phyloP scores from a whole-genome alignment of 2,329 filamentous ascomycete species.

The Colletotrichum sp. region DNA sequence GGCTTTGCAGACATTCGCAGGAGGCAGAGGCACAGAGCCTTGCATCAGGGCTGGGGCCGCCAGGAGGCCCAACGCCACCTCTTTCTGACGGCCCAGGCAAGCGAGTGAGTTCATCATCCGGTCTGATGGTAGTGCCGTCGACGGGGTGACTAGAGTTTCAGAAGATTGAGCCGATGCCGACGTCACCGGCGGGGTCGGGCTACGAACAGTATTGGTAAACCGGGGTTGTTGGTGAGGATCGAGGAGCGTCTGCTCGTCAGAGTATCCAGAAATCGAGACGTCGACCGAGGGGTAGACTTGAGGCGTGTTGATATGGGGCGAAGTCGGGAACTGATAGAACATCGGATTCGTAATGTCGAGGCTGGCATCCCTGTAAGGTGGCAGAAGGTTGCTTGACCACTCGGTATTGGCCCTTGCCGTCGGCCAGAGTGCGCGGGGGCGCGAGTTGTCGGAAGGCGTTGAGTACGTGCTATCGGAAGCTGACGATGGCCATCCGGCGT shows the following conservation, averaged over 20 bases:
- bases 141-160: conserved; percentile 54
- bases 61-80: conserved; percentile 41
- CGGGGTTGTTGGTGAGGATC: conserved; percentile 39
- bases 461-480: conserved; percentile 54
- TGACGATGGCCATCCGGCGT: conserved; percentile 48
- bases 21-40: conserved; percentile 36
- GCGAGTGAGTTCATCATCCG: conserved; percentile 38
- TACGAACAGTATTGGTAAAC: conserved; percentile 51
- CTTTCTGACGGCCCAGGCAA: conserved; percentile 46
- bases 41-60: conserved; percentile 40
- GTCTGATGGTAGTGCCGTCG: conserved; percentile 41
- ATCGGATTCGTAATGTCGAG: conserved; percentile 32
- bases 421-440: conserved; percentile 25
- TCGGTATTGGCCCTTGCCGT: conserved; percentile 32
- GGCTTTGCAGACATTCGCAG: conserved; percentile 37
- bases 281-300: conserved; percentile 39
- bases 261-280: conserved; percentile 39
- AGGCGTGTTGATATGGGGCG: conserved; percentile 27
- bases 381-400: conserved; percentile 34
- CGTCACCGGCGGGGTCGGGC: conserved; percentile 51
- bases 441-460: conserved; percentile 46
- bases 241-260: conserved; percentile 40
- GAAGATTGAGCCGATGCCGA: conserved; percentile 49
- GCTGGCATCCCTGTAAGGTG: conserved; percentile 28
- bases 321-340: conserved; percentile 33